Percentiles rank a stretch among this genome's conserved stretches.
These are phyloP conservation scores for Microcyclosporella mali DNA, from an alignment of 2,329 filamentous ascomycete genomes.

Conservation along the genomic window DNA sequence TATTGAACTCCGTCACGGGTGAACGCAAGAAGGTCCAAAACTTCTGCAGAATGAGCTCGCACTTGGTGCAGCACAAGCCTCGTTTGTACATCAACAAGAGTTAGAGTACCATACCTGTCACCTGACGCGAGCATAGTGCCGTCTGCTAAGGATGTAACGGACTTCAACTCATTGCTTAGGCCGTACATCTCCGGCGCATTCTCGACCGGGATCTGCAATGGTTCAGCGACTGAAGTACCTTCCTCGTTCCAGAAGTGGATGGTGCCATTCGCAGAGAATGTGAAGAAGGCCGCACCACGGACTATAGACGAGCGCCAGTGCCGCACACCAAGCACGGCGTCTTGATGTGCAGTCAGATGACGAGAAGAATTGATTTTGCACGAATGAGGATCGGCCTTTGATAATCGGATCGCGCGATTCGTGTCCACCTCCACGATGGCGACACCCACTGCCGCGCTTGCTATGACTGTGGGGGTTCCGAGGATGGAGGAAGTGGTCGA, in stretches of 20 bases:
- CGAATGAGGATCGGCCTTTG: constrained; percentile 4
- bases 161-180: constrained; percentile 51
- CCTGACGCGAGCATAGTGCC: constrained; percentile 69
- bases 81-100: constrained; percentile 51
- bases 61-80: constrained; percentile 61
- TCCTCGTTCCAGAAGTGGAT: constrained; percentile 77
- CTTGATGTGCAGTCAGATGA: constrained; percentile 52
- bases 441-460: constrained; percentile 34
- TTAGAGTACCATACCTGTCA: constrained; percentile 77
- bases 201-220: constrained; percentile 64
- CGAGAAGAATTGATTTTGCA: constrained; percentile 16
- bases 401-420: constrained; percentile 18
- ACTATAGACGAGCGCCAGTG: constrained; percentile 55
- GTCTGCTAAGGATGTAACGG: constrained; percentile 53
- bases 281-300: constrained; percentile 69
- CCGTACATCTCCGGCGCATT: constrained; percentile 47
- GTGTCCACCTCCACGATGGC: constrained; percentile 27
- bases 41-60: constrained; percentile 81
- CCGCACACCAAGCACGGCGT: constrained; percentile 64
- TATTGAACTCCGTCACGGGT: constrained; percentile 57
- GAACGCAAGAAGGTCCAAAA: constrained; percentile 72
- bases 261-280: constrained; percentile 76
- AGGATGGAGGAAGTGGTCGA: constrained; percentile 10
- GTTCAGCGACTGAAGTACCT: constrained; percentile 57
- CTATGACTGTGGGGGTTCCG: constrained; percentile 28